Evolutionary conservation across 306 rosid species (phyloP).

Genomic region (Adenanthera pavonina): DNA sequence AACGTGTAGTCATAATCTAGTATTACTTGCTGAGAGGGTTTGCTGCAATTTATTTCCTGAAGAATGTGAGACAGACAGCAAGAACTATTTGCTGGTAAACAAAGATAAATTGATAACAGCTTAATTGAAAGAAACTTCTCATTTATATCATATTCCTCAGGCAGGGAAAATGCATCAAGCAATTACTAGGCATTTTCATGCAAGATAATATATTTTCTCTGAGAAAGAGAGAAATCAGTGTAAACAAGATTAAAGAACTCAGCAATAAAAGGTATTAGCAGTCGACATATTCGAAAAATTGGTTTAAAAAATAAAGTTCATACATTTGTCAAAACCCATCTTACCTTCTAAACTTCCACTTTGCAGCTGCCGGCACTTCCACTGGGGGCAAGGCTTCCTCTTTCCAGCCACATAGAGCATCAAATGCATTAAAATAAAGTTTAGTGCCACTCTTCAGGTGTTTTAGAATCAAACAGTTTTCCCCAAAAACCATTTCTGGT

Average conservation of each 20-base stretch:
- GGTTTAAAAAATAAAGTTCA: neutral
- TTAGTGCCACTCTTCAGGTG: conserved; percentile 71
- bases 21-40: conserved; percentile 85
- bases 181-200: conserved; percentile 22
- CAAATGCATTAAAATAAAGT: conserved; percentile 87
- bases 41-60: conserved; percentile 63
- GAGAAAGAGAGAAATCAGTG: conserved; percentile 9
- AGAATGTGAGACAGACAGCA: conserved; percentile 45
- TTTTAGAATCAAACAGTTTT: conserved; percentile 68
- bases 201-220: neutral
- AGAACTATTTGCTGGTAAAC: conserved; percentile 16
- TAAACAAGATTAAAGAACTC: neutral
- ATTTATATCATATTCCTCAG: conserved; percentile 19
- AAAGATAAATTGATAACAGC: neutral
- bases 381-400: conserved; percentile 94
- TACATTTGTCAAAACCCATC: conserved; percentile 23
- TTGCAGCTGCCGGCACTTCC: conserved; percentile 96
- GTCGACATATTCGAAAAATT: neutral
- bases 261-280: conserved; percentile 12
- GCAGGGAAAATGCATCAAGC: neutral
- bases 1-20: conserved; percentile 94
- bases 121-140: conserved; percentile 19
- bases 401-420: conserved; percentile 93
- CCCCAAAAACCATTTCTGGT: conserved; percentile 99
- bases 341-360: conserved; percentile 94